phyloP scores from a whole-genome alignment of 345 rosid species.

The Raphanus raphanistrum region DNA sequence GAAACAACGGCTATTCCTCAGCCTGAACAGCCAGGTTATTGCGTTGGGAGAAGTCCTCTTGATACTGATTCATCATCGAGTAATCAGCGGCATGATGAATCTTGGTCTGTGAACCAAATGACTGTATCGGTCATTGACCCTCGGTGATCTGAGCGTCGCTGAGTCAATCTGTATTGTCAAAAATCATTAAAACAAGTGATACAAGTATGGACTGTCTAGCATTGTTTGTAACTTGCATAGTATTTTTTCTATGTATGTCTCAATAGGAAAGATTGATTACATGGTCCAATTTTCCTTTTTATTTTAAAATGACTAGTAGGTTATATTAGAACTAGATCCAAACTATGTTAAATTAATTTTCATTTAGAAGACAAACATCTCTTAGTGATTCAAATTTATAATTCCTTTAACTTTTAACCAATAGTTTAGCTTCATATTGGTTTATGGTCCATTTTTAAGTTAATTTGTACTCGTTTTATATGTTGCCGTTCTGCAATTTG shows the following conservation, averaged over 20 bases:
- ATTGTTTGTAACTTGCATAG: background rate
- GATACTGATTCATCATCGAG: constrained; percentile 64
- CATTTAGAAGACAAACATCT: background rate
- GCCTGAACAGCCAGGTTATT: constrained; percentile 70
- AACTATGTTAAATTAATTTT: background rate
- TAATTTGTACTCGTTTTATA: background rate
- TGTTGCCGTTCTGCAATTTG: background rate
- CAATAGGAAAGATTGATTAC: background rate
- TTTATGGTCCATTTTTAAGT: background rate
- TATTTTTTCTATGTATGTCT: background rate
- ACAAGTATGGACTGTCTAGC: background rate
- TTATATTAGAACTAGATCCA: background rate
- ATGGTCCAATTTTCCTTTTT: background rate
- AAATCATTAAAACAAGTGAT: background rate
- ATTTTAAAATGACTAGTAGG: background rate
- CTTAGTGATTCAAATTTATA: background rate
- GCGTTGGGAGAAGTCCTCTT: constrained; percentile 47
- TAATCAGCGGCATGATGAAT: constrained; percentile 43
- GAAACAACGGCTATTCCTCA: constrained; percentile 60
- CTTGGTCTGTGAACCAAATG: constrained; percentile 72
- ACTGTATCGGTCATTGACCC: constrained; percentile 70
- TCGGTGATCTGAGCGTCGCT: constrained; percentile 31
- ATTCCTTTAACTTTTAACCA: background rate
- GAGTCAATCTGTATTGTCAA: background rate
- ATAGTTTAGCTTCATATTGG: background rate